A percentile compares a stretch with the other conserved stretches of the same genome.
Evolutionary conservation across 2,329 filamentous ascomycete genomes (phyloP).

Genomic region (Claviceps purpurea): DNA sequence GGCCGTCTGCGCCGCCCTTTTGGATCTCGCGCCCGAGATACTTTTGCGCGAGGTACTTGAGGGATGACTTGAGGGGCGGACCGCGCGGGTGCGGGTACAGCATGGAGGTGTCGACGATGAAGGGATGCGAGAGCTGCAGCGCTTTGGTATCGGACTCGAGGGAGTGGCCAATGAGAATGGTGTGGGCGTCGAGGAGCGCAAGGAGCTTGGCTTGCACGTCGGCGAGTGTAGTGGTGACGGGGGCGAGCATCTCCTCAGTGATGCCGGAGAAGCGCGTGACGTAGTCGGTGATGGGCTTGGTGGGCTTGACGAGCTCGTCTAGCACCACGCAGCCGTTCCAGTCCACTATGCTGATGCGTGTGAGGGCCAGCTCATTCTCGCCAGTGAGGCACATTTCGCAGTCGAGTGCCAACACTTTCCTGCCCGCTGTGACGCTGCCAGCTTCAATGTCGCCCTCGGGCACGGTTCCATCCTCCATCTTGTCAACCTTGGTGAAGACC

Average conservation of each 20-base stretch:
- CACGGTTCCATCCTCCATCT: constrained; percentile 51
- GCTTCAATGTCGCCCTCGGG: constrained; percentile 59
- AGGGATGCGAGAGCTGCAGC: constrained; percentile 76
- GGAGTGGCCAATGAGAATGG: constrained; percentile 69
- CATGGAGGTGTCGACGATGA: constrained; percentile 82
- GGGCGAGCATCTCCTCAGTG: constrained; percentile 68
- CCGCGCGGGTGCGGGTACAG: constrained; percentile 85
- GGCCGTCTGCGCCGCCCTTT: constrained; percentile 58
- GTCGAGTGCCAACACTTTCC: constrained; percentile 69
- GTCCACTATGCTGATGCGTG: constrained; percentile 71
- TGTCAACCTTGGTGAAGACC: constrained; percentile 63
- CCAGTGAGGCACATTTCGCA: constrained; percentile 96
- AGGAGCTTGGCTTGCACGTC: constrained; percentile 75
- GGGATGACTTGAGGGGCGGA: constrained; percentile 73
- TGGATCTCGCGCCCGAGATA: constrained; percentile 83
- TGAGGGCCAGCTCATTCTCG: constrained; percentile 66
- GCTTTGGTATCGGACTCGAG: constrained; percentile 75
- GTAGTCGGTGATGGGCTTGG: constrained; percentile 81
- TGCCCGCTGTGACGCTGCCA: constrained; percentile 73
- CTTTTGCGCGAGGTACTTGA: constrained; percentile 81
- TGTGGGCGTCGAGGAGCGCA: constrained; percentile 54
- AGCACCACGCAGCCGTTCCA: constrained; percentile 76
- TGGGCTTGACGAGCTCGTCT: constrained; percentile 86
- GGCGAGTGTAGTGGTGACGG: constrained; percentile 66
- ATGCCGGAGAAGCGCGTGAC: constrained; percentile 88